A percentile compares a stretch with the other conserved stretches of the same genome.
phyloP scores from a whole-genome alignment of 768 basidiomycete genomes.

The Amanita subjunquillea region DNA sequence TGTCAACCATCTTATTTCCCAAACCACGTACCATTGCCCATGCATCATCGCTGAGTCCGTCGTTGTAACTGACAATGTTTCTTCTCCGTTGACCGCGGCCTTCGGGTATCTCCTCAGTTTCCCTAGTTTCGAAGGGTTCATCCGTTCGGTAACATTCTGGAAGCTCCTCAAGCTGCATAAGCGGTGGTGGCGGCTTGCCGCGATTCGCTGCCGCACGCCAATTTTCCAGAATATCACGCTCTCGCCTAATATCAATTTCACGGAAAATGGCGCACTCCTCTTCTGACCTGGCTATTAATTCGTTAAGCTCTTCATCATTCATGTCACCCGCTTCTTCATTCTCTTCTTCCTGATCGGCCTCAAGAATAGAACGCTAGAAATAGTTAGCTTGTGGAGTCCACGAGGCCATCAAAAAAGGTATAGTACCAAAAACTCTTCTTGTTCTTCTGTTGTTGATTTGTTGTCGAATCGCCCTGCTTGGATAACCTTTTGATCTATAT shows the following conservation, averaged over 20 bases:
- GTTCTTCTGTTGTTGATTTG: slow-evolving; percentile 95
- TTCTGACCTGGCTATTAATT: slow-evolving; percentile 80
- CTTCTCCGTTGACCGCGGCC: slow-evolving; percentile 82
- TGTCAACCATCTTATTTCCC: neutral
- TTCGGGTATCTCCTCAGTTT: slow-evolving; percentile 54
- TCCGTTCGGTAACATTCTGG: slow-evolving; percentile 87
- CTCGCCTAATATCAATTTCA: slow-evolving; percentile 74
- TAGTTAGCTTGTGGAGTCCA: slow-evolving; percentile 6
- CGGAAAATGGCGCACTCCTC: slow-evolving; percentile 70
- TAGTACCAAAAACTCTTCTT: slow-evolving; percentile 86
- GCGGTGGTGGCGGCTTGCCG: slow-evolving; percentile 63
- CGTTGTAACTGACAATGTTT: slow-evolving; percentile 84
- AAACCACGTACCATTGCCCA: slow-evolving; percentile 66
- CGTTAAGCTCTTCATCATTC: slow-evolving; percentile 93
- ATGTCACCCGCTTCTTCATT: slow-evolving; percentile 87
- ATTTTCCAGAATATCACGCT: slow-evolving; percentile 45
- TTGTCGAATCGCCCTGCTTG: slow-evolving; percentile 99
- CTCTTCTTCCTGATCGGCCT: slow-evolving; percentile 84
- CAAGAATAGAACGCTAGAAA: slow-evolving; percentile 75
- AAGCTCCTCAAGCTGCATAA: slow-evolving; percentile 84
- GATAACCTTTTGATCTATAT: slow-evolving; percentile 98
- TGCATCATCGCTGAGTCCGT: slow-evolving; percentile 89
- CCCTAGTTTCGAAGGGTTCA: slow-evolving; percentile 60
- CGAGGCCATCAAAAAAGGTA: neutral
- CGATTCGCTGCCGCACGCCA: slow-evolving; percentile 72